Base-by-base conservation (phyloP, 768 basidiomycete species). In the Rhodocollybia butyracea region DNA sequence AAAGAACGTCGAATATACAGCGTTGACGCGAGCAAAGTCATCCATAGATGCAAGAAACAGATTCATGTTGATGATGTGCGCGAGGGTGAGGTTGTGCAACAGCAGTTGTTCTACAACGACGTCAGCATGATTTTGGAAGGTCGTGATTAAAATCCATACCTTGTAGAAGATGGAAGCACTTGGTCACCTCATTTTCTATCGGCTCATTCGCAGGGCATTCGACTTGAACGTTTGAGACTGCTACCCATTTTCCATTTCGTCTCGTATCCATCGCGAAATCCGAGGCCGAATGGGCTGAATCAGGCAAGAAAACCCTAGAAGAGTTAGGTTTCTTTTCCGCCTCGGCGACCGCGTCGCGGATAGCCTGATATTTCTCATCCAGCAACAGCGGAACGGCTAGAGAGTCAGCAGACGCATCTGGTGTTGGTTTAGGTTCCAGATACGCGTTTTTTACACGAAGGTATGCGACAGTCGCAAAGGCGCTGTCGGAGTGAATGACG, bases 401-500 rank as follows among this genome's bases (percentile, higher is more conserved):
- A 19, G 67, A 53, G 15, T 61, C 51, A 12, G 5, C 3, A 26
- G 21, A 6, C 40, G 38, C 54, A 41, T 39, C 30, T 15, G 21
- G 19, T 7, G 29, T 17, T 4, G 55, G 5, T 66, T 95, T 98
- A 5, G 73, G 62, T 57, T 79, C 77, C 29, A 98, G 72, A 3
- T 70, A 65, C 0, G 91, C 93, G 6, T 73, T 66, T 64, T 88
- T 88, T 56, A 98, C 80, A 54, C 90, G 83, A 17, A 98, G 73
- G 70, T 89, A 98, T 13, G 97, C 96, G 32, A 98, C 95, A 1
- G 91, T 89, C 0, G 91, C 91, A 64, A 95, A 88, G 64, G 85
- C 88, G 56, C 77, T 89, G 70, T 89, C 86, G 5, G 88, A 85
- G 61, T 89, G 88, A 40, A 90, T 81, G 38, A 95, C 84, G 0